Base-by-base conservation (phyloP, 768 basidiomycete genomes). In the Mycena olivaceomarginata region DNA sequence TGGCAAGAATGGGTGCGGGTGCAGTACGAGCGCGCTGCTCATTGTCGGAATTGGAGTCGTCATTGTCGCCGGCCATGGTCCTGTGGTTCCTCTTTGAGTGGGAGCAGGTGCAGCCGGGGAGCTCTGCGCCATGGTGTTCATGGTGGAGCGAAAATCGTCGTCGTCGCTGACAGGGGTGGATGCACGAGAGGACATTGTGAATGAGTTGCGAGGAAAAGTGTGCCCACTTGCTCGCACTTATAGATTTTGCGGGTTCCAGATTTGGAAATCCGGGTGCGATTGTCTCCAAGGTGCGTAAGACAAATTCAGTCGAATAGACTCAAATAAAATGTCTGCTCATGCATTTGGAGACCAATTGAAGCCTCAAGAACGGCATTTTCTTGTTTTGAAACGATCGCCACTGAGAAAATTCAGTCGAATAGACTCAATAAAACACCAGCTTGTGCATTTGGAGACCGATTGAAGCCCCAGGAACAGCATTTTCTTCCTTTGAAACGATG, bases 401-500 rank as follows among this genome's bases (percentile, higher is more conserved):
- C 31, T 3, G 31, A 31, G 31, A 31, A 31, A 31, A 31, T 31
- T 31, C 31, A 31, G 31, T 3, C 31, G 31, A 31, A 31, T 31
- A 1, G 31, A 31, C 31, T 31, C 31, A 31, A 31, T 31, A 31
- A 31, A 31, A 31, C n/a, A n/a, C n/a, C n/a, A n/a, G n/a, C n/a
- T n/a, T 31, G n/a, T 57, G 56, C 20, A 11, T 7, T 20, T 57
- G 20, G 56, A 57, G 56, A 57, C 56, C 56, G n/a, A 67, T 51
- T 51, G 66, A 25, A 1, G 2, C 45, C 66, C 31, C 22, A 18
- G 66, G 51, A 51, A n/a, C 16, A 16, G 22, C 46, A 5, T 51
- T 67, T 48, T 18, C 37, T 67, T 7, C 37, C 46, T 43, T 67
- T 67, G 46, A 67, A 46, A 31, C 25, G 51, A 67, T 67, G 66